Percentiles rank a stretch among this genome's conserved stretches.
Evolutionary conservation across 1,284 basidiomycete species (phyloP).

Genomic region (Amylostereum chailletii): DNA sequence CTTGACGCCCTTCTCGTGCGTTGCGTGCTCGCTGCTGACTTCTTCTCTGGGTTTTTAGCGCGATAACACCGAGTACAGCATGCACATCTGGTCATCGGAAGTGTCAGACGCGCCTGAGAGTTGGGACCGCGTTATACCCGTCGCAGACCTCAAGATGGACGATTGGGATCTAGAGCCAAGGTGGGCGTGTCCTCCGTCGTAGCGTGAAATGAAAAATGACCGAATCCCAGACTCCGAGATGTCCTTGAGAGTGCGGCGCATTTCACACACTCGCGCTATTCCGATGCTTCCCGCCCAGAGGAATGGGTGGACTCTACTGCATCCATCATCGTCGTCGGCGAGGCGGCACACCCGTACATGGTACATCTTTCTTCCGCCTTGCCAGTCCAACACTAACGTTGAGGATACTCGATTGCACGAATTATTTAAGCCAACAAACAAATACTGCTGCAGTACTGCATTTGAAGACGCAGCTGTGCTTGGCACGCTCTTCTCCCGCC

Average conservation of each 20-base stretch:
- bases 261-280: slow-evolving; percentile 1
- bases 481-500: slow-evolving; percentile 9
- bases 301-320: slow-evolving; percentile 8
- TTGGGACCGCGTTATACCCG: background rate
- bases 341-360: slow-evolving; percentile 10
- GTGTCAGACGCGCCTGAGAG: background rate
- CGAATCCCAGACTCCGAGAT: slow-evolving; percentile 3
- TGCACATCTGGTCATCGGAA: slow-evolving; percentile 7
- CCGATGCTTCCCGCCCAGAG: background rate
- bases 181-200: too few species aligned
- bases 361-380: background rate
- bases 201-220: too few species aligned
- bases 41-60: slow-evolving; percentile 1
- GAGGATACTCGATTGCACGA: too few species aligned
- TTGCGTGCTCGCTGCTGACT: background rate
- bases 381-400: background rate
- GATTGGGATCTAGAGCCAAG: too few species aligned
- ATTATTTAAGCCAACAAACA: slow-evolving; percentile 1
- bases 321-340: slow-evolving; percentile 9
- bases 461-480: slow-evolving; percentile 11
- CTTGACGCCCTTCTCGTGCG: background rate
- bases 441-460: slow-evolving; percentile 1
- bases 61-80: slow-evolving; percentile 4
- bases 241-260: slow-evolving; percentile 5
- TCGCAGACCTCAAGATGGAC: too few species aligned